Evolutionary conservation across 352 stramenopile species (phyloP).

Genomic region (Thalassiosira hispida): DNA sequence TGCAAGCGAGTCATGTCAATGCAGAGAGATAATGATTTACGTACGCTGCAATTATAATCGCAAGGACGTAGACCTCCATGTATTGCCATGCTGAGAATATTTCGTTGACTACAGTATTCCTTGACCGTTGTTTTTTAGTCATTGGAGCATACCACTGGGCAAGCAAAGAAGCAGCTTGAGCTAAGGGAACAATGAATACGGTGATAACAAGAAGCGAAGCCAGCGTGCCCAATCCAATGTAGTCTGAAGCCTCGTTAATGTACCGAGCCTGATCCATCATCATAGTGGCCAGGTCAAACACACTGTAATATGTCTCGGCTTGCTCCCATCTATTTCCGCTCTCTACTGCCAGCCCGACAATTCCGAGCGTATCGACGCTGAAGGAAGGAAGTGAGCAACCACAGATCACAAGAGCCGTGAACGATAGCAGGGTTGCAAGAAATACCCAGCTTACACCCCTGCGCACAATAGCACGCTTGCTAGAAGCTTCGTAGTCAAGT

Average conservation of each 20-base stretch:
- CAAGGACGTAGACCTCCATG: constrained; percentile 82
- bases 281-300: constrained; percentile 72
- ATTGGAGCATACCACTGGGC: constrained; percentile 74
- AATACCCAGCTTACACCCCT: constrained; percentile 45
- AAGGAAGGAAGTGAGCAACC: constrained; percentile 73
- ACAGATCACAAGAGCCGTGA: constrained; percentile 66
- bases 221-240: constrained; percentile 70
- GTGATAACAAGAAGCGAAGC: constrained; percentile 72
- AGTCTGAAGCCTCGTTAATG: constrained; percentile 55
- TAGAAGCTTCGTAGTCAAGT: constrained; percentile 60
- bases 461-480: constrained; percentile 35
- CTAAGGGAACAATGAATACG: constrained; percentile 77
- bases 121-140: constrained; percentile 46
- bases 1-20: too few relatives aligned
- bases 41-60: constrained; percentile 76
- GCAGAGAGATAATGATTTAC: too few relatives aligned
- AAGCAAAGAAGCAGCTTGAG: constrained; percentile 61
- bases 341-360: constrained; percentile 78
- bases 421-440: constrained; percentile 13
- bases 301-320: constrained; percentile 62
- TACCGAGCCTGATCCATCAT: constrained; percentile 80
- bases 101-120: constrained; percentile 67
- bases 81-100: constrained; percentile 83
- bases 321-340: constrained; percentile 73
- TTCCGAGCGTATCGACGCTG: constrained; percentile 71